Conservation (phyloP, 2,329 filamentous ascomycete species). For the Tolypocladium amazonense region DNA sequence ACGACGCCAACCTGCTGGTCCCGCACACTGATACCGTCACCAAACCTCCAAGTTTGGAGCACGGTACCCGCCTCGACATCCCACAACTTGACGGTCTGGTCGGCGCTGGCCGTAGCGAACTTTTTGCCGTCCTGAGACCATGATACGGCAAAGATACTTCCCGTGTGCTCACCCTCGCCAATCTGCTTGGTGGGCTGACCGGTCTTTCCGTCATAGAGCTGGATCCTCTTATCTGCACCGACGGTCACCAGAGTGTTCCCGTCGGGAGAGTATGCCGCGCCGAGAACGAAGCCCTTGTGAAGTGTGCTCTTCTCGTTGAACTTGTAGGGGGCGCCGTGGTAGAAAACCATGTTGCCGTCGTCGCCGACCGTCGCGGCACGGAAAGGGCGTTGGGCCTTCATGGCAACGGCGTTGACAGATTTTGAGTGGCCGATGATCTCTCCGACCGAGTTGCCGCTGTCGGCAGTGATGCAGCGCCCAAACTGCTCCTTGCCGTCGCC, state of each 20-base stretch:
- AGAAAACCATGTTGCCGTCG: slow-evolving; percentile 81
- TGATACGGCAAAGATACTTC: slow-evolving; percentile 84
- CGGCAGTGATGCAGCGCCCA: slow-evolving; percentile 87
- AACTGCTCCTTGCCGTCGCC: slow-evolving; percentile 91
- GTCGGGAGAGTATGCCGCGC: slow-evolving; percentile 81
- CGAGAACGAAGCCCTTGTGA: slow-evolving; percentile 84
- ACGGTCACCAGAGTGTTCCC: slow-evolving; percentile 75
- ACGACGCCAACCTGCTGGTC: slow-evolving; percentile 94
- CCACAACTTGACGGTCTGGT: slow-evolving; percentile 93
- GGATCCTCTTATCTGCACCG: slow-evolving; percentile 84
- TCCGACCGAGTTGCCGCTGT: slow-evolving; percentile 91
- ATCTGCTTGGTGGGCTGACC: slow-evolving; percentile 72
- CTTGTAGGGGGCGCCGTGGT: slow-evolving; percentile 91
- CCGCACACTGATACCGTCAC: slow-evolving; percentile 63
- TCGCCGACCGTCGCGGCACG: slow-evolving; percentile 86
- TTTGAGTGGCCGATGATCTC: slow-evolving; percentile 89
- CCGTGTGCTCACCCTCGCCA: slow-evolving; percentile 75
- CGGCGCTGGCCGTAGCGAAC: slow-evolving; percentile 84
- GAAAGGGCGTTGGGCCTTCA: slow-evolving; percentile 82
- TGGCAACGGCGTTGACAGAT: slow-evolving; percentile 80
- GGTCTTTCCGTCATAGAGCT: slow-evolving; percentile 93
- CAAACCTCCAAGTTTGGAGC: slow-evolving; percentile 76
- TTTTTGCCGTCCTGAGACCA: slow-evolving; percentile 82
- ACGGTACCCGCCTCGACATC: slow-evolving; percentile 71
- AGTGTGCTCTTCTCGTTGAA: slow-evolving; percentile 76